Base-by-base conservation (phyloP, 75 land plant genomes). In the Cupressus sempervirens region DNA sequence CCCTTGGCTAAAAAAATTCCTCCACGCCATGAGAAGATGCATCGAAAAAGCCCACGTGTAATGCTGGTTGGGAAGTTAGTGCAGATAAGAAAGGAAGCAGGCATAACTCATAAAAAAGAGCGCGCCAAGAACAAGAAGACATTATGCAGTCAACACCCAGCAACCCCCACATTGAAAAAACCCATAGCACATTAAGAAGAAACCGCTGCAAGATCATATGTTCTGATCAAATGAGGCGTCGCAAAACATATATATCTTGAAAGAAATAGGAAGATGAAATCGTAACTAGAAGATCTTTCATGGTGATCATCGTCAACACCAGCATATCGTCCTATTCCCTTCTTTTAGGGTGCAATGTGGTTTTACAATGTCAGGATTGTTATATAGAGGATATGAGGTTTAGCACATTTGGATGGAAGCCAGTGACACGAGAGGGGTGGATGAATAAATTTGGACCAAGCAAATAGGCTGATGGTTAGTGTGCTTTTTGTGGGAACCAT, bases 311-410 rank as follows among this genome's bases (percentile, higher is more conserved):
- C 30, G 50, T 79, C 38, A 76, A 76, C 41, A 38, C 3, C 43
- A 76, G 41, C 14, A 5, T 76, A 79, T 79, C 29, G 23, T 43
- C 48, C 16, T 79, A 18, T 13, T 23, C 81, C 26, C 11, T 79
- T 41, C n/a, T 79, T 6, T 0, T 50, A 79, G 81, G 81, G 30
- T 29, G 81, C 81, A 79, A 79, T 79, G 20, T 79, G 48, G 30
- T 30, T 79, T 43, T 38, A 50, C 50, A 79, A 43, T 79, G 81
- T 20, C 81, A 79, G 81, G 40, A 50, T 38, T 79, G 81, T 45
- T 15, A 79, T 43, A 26, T 50, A 43, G 81, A 79, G 81, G 81
- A 79, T 43, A 1, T 23, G 3, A 26, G 79, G 43, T 6, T 23
- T 23, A 41, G 48, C 50, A 43, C 29, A 40, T 41, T 45, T 79